phyloP scores from a whole-genome alignment of 2,329 filamentous ascomycete genomes.

The Colletotrichum sublineola region DNA sequence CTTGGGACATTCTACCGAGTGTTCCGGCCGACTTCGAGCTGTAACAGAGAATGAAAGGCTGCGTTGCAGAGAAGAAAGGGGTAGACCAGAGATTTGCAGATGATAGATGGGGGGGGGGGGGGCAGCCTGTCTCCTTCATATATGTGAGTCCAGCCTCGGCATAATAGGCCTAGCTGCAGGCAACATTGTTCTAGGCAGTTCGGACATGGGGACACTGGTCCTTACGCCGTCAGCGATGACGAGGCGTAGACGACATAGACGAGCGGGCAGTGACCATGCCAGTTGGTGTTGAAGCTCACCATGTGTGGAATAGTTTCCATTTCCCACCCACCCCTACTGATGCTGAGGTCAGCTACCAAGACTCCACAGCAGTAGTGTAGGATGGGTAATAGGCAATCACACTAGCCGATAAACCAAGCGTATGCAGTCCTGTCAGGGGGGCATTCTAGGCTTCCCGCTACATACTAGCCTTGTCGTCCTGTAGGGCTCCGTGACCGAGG shows the following conservation, averaged over 20 bases:
- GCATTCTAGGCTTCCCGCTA: constrained; percentile 24
- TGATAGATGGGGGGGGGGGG: neutral
- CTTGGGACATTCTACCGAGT: constrained; percentile 27
- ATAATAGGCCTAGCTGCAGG: neutral
- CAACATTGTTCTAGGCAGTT: neutral
- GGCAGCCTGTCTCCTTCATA: constrained; percentile 26
- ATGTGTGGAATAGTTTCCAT: neutral
- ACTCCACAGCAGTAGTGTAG: constrained; percentile 28
- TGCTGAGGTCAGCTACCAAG: constrained; percentile 35
- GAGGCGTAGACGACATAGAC: constrained; percentile 5
- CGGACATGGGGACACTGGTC: constrained; percentile 1
- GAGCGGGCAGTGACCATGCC: neutral
- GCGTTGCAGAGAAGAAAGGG: neutral
- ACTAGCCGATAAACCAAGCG: constrained; percentile 27
- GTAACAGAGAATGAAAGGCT: neutral
- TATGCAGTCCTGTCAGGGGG: constrained; percentile 14
- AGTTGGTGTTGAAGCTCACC: constrained; percentile 21
- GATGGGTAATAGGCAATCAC: neutral
- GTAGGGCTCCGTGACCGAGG: constrained; percentile 29
- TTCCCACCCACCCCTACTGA: constrained; percentile 6
- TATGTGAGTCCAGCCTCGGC: neutral
- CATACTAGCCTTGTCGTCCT: constrained; percentile 8
- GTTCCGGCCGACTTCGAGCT: constrained; percentile 9
- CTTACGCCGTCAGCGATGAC: constrained; percentile 8
- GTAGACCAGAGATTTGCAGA: neutral